Conservation (phyloP, 192 early-diverging fungal genomes). For the Gigaspora rosea region DNA sequence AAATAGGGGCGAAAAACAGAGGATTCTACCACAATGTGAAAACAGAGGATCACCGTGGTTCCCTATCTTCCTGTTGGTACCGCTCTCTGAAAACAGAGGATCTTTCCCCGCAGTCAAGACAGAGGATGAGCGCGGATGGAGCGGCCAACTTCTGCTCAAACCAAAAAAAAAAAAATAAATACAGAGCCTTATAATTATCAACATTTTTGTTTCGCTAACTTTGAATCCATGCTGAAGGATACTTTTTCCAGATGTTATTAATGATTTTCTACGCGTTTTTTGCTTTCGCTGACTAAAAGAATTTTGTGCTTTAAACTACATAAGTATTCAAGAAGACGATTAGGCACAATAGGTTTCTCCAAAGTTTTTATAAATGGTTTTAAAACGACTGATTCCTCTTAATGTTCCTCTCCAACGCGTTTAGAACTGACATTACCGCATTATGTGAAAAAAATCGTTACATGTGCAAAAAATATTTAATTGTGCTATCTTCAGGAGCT, state of each 20-base stretch:
- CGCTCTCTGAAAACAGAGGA: slow-evolving; percentile 10
- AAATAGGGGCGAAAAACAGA: slow-evolving; percentile 2
- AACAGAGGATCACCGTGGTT: slow-evolving; percentile 14
- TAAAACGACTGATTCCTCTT: too few relatives aligned
- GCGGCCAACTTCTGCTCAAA: slow-evolving; percentile 19
- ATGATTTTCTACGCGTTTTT: background rate
- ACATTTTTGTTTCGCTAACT: too few relatives aligned
- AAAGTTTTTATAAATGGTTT: slow-evolving; percentile 11
- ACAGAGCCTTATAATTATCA: too few relatives aligned
- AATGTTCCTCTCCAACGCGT: too few relatives aligned
- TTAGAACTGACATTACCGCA: too few relatives aligned
- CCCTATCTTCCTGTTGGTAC: slow-evolving; percentile 9
- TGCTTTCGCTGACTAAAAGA: background rate
- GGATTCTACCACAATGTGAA: slow-evolving; percentile 25
- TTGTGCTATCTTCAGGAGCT: too few relatives aligned
- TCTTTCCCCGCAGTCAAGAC: slow-evolving; percentile 23
- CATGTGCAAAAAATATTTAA: too few relatives aligned
- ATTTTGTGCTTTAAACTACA: slow-evolving; percentile 12
- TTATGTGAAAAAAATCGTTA: too few relatives aligned
- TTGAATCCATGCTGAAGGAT: too few relatives aligned
- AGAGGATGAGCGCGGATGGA: slow-evolving; percentile 19
- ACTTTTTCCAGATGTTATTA: too few relatives aligned
- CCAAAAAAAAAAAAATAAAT: background rate
- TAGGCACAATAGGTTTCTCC: slow-evolving; percentile 9
- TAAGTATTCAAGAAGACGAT: slow-evolving; percentile 16